Base-by-base conservation (phyloP, 2,329 filamentous ascomycete species). In the Fusarium sambucinum region DNA sequence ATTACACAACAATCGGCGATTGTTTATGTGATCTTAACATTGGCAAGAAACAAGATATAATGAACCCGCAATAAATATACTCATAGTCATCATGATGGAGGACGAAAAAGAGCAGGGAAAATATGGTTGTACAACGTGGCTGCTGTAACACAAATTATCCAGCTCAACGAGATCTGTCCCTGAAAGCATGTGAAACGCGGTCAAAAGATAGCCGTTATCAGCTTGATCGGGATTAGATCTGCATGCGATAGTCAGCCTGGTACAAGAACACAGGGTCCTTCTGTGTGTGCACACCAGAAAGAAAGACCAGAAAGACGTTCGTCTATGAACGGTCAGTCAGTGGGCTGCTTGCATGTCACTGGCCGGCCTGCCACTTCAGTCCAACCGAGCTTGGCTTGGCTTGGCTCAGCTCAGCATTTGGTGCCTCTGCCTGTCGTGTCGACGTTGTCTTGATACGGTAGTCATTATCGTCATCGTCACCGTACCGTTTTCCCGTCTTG, bases 181-280 rank as follows among this genome's bases (percentile, higher is more conserved):
- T 69, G 66, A 67, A 67, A 67, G 57, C 66, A 69, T 69, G 66
- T 69, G 66, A 69, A 63, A 70, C 53, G 29, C 50, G 42, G 66
- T 63, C 48, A 38, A 55, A 30, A 67, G 57, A 69, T 70, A 67
- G 27, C 44, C 27, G 41, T 52, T 67, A 52, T 66, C 65, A 33
- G 44, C 40, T 30, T 38, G 41, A 55, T 61, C 62, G 16, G 61
- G 61, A 25, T 23, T 21, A n/a, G 62, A 62, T 61, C 50, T 63
- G 53, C 61, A 67, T 69, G 25, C 23, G 21, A 41, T 40, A 41
- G 38, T 44, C 44, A 52, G 48, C 12, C 33, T n/a, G 27, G 32
- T 33, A 40, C 46, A 61, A 41, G 56, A 21, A 33, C 30, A 61
- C 56, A 66, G 57, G 62, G 66, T 66, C 56, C 42, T 51, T n/a